Base-by-base conservation (phyloP, 176 grass and related monocot genomes). In the Alopecurus myosuroides region DNA sequence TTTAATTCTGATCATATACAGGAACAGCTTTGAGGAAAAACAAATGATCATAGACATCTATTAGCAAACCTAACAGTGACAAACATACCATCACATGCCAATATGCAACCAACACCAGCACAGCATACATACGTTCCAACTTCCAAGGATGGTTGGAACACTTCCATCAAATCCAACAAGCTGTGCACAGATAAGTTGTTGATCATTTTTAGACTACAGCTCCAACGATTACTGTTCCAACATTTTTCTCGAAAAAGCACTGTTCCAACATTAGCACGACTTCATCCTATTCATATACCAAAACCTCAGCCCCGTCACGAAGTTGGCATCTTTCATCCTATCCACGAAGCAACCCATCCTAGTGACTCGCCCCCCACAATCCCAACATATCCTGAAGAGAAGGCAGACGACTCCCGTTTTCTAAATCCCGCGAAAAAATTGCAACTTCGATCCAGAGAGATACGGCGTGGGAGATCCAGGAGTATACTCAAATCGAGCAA, bases 401-500 rank as follows among this genome's bases (percentile, higher is more conserved):
- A 79, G 4, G 31, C 31, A 41, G 11, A 30, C 12, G 2, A 35
- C 3, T 60, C 12, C 1, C 53, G 17, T 62, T 88, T 26, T 26
- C 66, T 41, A 52, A 78, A 58, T 19, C 26, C 18, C 18, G 35
- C 37, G 51, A 6, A 49, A 85, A 48, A 74, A 52, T 2, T 20
- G 22, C 3, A 72, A 18, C 55, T 83, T 82, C 57, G 84, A 90
- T 90, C 84, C 57, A 39, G 66, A 4, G 29, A 68, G 45, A 12
- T 7, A 42, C 31, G 49, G 51, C 41, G 45, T 2, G 31, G n/a
- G 79, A 80, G 85, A 87, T 80, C 76, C 89, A 41, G 73, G 56
- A 26, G 11, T 22, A 18, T 1, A 48, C 56, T 56, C 42, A 23
- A 78, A 83, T 67, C 74, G 75, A 76, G 33, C 51, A 10, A 33